These are phyloP conservation scores for Diaporthe nobilis DNA, from an alignment of 2,329 filamentous ascomycete species.

Conservation along the genomic window DNA sequence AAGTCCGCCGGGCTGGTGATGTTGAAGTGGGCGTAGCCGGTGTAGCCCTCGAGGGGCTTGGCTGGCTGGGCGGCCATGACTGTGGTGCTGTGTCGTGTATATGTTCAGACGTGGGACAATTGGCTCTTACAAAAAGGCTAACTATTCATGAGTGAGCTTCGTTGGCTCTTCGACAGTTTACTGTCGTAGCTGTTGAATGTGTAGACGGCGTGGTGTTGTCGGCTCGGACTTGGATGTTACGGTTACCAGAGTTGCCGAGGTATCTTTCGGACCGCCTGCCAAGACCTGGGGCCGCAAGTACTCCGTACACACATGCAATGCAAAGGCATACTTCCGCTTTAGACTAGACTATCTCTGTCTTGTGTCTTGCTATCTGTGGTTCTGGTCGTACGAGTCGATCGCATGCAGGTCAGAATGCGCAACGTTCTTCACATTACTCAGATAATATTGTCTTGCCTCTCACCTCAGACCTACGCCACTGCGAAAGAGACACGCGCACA, in stretches of 20 bases:
- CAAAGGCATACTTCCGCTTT: neutral
- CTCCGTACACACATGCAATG: neutral
- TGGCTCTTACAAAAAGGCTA: neutral
- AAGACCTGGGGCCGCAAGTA: constrained; percentile 10
- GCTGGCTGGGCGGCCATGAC: constrained; percentile 33
- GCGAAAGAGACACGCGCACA: neutral
- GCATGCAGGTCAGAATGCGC: neutral
- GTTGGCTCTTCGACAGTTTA: neutral
- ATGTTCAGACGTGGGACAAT: neutral
- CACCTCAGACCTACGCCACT: neutral
- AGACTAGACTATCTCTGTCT: neutral
- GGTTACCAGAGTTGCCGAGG: constrained; percentile 30
- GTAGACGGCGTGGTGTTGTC: neutral
- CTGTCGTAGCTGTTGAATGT: neutral
- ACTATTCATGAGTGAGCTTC: neutral
- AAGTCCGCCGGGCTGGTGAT: constrained; percentile 79
- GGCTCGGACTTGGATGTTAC: neutral
- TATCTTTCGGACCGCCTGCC: constrained; percentile 15
- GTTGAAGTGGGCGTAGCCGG: constrained; percentile 76
- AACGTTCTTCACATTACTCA: neutral
- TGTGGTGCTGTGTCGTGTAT: neutral
- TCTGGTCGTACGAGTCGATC: neutral
- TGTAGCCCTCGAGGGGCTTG: constrained; percentile 51
- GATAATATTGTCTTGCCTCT: neutral
- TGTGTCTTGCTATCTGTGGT: neutral